Conservation (phyloP, 805 yeast species). For the Lipomyces oligophaga region DNA sequence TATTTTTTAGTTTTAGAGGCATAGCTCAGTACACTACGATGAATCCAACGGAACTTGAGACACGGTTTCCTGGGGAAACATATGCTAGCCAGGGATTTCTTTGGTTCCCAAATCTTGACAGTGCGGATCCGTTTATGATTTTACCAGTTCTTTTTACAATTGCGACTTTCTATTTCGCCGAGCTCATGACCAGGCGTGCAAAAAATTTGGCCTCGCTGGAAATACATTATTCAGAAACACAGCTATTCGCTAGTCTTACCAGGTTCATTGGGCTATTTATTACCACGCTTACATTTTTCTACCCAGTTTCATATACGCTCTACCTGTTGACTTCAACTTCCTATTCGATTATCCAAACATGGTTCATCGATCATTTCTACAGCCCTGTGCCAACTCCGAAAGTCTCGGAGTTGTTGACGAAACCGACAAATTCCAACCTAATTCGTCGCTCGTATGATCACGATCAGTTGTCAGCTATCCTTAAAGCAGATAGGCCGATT, state of each 20-base stretch:
- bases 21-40: conserved; percentile 13
- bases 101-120: conserved; percentile 60
- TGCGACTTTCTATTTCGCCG: conserved; percentile 64
- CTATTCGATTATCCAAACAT: conserved; percentile 72
- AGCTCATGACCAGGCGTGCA: conserved; percentile 24
- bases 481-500: no score
- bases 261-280: conserved; percentile 72
- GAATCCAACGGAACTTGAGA: conserved; percentile 7
- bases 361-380: conserved; percentile 46
- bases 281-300: conserved; percentile 81
- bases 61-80: conserved; percentile 2
- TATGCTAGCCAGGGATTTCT: conserved; percentile 42
- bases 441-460: no score
- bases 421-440: conserved; percentile 5
- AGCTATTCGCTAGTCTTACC: conserved; percentile 35
- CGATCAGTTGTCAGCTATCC: no score
- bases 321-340: conserved; percentile 88
- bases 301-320: conserved; percentile 54
- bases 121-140: conserved; percentile 57
- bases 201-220: neutral
- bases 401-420: conserved; percentile 10
- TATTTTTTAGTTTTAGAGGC: conserved; percentile 22
- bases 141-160: conserved; percentile 72
- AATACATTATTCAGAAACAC: no score
- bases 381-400: conserved; percentile 7